Evolutionary conservation across 495 filamentous ascomycete genomes (phyloP), one percentile per base, ranked within the genome.

Genomic region (Daldinia decipiens): DNA sequence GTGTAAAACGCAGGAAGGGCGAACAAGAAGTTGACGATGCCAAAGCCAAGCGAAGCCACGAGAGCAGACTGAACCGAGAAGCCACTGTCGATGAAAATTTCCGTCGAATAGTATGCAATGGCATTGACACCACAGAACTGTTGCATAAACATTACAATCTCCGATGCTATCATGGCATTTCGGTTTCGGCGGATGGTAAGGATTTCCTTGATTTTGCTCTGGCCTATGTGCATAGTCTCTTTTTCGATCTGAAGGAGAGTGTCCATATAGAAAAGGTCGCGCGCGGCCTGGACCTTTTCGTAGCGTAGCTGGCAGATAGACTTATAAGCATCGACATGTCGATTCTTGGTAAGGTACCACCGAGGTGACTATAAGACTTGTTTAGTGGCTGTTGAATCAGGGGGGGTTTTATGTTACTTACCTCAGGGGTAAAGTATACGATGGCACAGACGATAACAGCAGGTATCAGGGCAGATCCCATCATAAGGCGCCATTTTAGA

Each of bases 101-200:
- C 83, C 0, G 88, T 87, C 1, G 85, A 89, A 73, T 93, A 93
- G 78, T 91, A 93, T 15, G 85, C 84, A 39, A 91, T 87, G 5
- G 87, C 85, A 53, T 90, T 90, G 21, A 90, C 87, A 8, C 87
- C 87, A 72, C 84, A 90, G 74, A 92, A 89, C 79, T 94, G 93
- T 73, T 95, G 93, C 87, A 93, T 89, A 67, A 93, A 94, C 92
- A 94, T 94, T 59, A 95, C 89, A 68, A 93, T 89, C 72, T 89
- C 84, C 1, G 88, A 90, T 3, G 90, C 91, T 40, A 91, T 68
- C 81, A 90, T 86, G 4, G 93, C 93, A 36, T 92, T 87, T 26
- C 92, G 86, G 75, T 94, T 95, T 38, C 93, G 87, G 21, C 90
- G 90, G 13, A 95, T 84, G 5, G 86, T 91, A 56, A 93, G 85